phyloP scores from a whole-genome alignment of 1,139 yeast genomes.

The Komagataea norvegica region DNA sequence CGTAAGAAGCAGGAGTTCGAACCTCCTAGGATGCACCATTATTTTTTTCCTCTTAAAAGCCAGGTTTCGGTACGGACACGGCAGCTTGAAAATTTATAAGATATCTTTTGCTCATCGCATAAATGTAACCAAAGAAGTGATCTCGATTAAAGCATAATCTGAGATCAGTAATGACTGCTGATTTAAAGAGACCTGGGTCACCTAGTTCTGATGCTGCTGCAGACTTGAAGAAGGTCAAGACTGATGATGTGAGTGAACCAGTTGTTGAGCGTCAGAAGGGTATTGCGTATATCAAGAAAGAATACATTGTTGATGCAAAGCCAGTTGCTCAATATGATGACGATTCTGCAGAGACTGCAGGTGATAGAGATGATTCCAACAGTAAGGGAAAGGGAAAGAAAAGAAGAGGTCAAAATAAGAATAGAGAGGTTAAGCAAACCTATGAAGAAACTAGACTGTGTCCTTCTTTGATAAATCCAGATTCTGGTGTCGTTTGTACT shows the following conservation, averaged over 20 bases:
- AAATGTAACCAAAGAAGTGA: background rate
- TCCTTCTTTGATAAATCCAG: conserved; percentile 52
- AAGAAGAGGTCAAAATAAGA: conserved; percentile 83
- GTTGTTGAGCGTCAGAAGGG: conserved; percentile 33
- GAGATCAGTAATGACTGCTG: conserved; percentile 12
- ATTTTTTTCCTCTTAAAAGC: conserved; percentile 1
- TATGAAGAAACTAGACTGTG: conserved; percentile 68
- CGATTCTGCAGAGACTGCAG: conserved; percentile 33
- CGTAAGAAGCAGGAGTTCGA: conserved; percentile 18
- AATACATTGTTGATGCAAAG: conserved; percentile 40
- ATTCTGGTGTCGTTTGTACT: conserved; percentile 44
- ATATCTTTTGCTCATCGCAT: conserved; percentile 6
- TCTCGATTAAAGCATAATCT: background rate
- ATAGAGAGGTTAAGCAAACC: conserved; percentile 69
- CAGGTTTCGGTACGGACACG: background rate
- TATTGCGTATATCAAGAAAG: conserved; percentile 62
- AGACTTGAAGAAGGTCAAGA: conserved; percentile 16
- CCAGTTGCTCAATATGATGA: conserved; percentile 22
- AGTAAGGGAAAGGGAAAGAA: conserved; percentile 47
- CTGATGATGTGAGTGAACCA: conserved; percentile 6
- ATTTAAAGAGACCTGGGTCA: conserved; percentile 21
- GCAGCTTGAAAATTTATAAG: background rate
- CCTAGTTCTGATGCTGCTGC: conserved; percentile 8
- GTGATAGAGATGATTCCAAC: conserved; percentile 30
- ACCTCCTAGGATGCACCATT: conserved; percentile 17